These are phyloP conservation scores for Ceriops zippeliana DNA, from an alignment of 345 rosid species.

Conservation along the genomic window DNA sequence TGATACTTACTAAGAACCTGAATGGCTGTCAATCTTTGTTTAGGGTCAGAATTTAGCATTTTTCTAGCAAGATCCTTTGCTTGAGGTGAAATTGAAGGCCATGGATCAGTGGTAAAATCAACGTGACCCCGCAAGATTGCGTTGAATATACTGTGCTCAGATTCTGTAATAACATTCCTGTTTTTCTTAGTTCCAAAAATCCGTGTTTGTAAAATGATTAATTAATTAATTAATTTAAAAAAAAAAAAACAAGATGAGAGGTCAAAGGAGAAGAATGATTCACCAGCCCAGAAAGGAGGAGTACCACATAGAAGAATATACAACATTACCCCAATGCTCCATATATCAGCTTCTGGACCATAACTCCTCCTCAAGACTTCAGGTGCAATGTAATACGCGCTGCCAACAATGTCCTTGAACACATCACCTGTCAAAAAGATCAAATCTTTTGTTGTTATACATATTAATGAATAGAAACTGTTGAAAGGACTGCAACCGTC, in stretches of 20 bases:
- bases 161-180: conserved; percentile 41
- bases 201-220: neutral
- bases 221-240: neutral
- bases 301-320: conserved; percentile 83
- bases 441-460: neutral
- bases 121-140: conserved; percentile 73
- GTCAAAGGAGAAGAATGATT: conserved; percentile 2
- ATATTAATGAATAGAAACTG: too few species aligned
- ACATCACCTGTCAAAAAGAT: conserved; percentile 44
- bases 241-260: neutral
- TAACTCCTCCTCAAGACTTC: conserved; percentile 86
- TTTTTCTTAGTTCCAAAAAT: neutral
- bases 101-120: conserved; percentile 85
- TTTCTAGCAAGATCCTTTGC: conserved; percentile 89
- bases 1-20: conserved; percentile 72
- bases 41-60: conserved; percentile 87
- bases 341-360: conserved; percentile 75
- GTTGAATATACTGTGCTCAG: conserved; percentile 92
- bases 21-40: conserved; percentile 74
- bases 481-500: too few species aligned
- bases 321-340: conserved; percentile 79
- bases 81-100: conserved; percentile 85
- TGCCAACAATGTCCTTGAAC: conserved; percentile 67
- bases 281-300: conserved; percentile 99
- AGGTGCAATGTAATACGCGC: conserved; percentile 88